phyloP scores from a whole-genome alignment of 768 basidiomycete genomes.

The Guyanaporus albipodus region DNA sequence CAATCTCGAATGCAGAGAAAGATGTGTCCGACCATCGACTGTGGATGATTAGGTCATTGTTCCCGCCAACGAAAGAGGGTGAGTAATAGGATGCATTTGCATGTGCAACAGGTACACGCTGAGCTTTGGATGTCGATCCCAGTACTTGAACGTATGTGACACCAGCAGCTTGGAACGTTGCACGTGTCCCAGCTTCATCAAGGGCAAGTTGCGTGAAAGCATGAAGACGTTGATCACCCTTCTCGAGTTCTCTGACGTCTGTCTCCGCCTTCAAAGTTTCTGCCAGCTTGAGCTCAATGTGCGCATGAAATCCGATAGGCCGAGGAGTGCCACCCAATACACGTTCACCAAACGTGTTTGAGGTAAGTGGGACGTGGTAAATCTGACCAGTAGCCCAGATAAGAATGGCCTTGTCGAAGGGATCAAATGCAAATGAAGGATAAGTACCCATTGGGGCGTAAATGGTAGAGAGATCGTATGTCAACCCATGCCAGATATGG shows the following conservation, averaged over 20 bases:
- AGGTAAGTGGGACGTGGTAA: slow-evolving; percentile 50
- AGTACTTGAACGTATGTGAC: slow-evolving; percentile 26
- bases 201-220: slow-evolving; percentile 60
- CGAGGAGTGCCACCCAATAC: slow-evolving; percentile 37
- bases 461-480: slow-evolving; percentile 58
- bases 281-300: slow-evolving; percentile 61
- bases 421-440: slow-evolving; percentile 62
- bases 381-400: slow-evolving; percentile 77
- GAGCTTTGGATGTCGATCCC: slow-evolving; percentile 29
- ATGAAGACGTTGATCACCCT: slow-evolving; percentile 50
- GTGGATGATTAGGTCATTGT: slow-evolving; percentile 51
- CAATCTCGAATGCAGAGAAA: slow-evolving; percentile 64
- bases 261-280: slow-evolving; percentile 48
- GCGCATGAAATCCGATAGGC: slow-evolving; percentile 56
- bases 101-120: slow-evolving; percentile 47
- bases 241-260: slow-evolving; percentile 53
- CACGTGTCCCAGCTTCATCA: slow-evolving; percentile 49
- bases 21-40: slow-evolving; percentile 63
- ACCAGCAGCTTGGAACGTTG: slow-evolving; percentile 68
- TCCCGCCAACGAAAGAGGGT: slow-evolving; percentile 49
- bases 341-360: slow-evolving; percentile 44
- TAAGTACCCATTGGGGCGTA: slow-evolving; percentile 81
- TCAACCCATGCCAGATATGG: slow-evolving; percentile 65
- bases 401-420: slow-evolving; percentile 39
- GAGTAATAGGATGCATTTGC: slow-evolving; percentile 56